Evolutionary conservation across 768 basidiomycete genomes (phyloP).

Genomic region (Clitopilus passeckerianus): DNA sequence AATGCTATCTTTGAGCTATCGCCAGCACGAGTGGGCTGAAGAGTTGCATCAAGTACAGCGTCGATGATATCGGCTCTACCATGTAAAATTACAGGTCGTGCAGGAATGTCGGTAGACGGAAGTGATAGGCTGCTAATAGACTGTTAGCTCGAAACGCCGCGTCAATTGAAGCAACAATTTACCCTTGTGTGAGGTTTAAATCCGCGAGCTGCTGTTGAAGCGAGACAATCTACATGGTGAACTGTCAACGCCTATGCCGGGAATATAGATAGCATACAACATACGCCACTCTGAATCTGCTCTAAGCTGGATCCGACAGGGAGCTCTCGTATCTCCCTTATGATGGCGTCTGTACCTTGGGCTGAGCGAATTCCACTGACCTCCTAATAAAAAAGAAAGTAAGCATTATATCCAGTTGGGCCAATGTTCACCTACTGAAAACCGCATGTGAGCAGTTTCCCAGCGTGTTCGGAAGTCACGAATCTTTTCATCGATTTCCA

Average conservation of each 20-base stretch:
- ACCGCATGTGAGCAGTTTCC: not conserved
- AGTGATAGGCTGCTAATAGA: not conserved
- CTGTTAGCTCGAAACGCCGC: not conserved
- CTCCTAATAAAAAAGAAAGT: not conserved
- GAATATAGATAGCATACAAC: not conserved
- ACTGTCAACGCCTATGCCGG: not conserved
- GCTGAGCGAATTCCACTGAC: not conserved
- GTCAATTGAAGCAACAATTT: not conserved
- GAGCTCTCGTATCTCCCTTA: not conserved
- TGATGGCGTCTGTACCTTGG: not conserved
- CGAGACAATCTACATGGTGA: not conserved
- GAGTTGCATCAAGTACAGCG: not conserved
- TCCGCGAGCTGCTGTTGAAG: not conserved
- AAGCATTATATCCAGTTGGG: not conserved
- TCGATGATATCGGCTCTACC: not conserved
- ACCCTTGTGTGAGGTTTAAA: not conserved
- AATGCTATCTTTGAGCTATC: not conserved
- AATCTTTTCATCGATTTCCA: not conserved
- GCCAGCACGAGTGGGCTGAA: not conserved
- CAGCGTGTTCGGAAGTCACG: not conserved
- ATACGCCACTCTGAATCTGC: not conserved
- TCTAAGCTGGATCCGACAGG: not conserved
- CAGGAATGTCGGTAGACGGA: not conserved
- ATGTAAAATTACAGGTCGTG: not conserved
- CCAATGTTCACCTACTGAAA: not conserved